Conservation (phyloP, 441 rosid genomes). For the Erysimum cheiri region DNA sequence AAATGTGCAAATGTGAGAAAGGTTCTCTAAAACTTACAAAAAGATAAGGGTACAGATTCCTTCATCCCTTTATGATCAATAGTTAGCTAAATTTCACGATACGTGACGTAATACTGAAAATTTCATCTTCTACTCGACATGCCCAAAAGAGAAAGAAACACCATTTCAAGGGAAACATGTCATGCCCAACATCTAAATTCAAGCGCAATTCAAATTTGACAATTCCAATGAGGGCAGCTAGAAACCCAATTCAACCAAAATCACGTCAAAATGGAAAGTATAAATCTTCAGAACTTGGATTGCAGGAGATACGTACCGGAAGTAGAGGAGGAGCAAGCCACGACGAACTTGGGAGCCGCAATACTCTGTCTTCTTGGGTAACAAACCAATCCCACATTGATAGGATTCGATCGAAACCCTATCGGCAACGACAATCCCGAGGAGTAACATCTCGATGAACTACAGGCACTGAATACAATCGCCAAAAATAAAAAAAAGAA, state of each 20-base stretch:
- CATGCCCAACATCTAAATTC: slow-evolving; percentile 1
- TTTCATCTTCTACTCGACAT: neutral
- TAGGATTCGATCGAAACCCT: slow-evolving; percentile 47
- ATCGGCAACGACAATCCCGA: slow-evolving; percentile 46
- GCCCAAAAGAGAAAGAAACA: neutral
- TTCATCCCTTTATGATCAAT: neutral
- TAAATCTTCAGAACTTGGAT: slow-evolving; percentile 10
- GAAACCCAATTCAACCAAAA: neutral
- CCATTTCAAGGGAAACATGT: slow-evolving; percentile 9
- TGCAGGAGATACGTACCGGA: slow-evolving; percentile 19
- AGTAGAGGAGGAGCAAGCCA: slow-evolving; percentile 55
- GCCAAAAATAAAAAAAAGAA: neutral
- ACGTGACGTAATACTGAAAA: neutral
- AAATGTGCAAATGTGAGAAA: slow-evolving; percentile 5
- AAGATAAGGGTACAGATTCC: neutral
- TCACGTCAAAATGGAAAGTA: neutral
- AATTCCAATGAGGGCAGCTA: slow-evolving; percentile 20
- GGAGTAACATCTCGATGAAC: slow-evolving; percentile 49
- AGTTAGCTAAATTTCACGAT: slow-evolving; percentile 2
- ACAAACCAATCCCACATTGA: slow-evolving; percentile 44
- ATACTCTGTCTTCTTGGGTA: slow-evolving; percentile 39
- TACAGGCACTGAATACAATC: slow-evolving; percentile 49
- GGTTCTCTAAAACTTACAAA: neutral
- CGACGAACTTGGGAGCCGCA: slow-evolving; percentile 40
- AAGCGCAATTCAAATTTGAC: neutral